A percentile compares a stretch with the other conserved stretches of the same genome.
phyloP scores from a whole-genome alignment of 345 rosid species.

The Conringia planisiliqua region DNA sequence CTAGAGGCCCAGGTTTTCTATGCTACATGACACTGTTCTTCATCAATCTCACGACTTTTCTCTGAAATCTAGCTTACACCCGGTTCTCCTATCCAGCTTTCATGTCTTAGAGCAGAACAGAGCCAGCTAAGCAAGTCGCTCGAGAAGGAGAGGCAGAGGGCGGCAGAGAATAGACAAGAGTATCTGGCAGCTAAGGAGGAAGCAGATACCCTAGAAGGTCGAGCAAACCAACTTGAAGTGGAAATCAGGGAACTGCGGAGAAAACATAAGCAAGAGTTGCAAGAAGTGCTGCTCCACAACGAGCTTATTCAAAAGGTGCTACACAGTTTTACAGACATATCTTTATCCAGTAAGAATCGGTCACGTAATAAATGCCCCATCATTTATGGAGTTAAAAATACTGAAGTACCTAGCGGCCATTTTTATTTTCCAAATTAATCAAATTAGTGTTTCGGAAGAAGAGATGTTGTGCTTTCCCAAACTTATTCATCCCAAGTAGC shows the following conservation, averaged over 20 bases:
- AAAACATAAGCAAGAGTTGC: conserved; percentile 89
- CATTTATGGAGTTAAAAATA: not conserved
- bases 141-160: conserved; percentile 98
- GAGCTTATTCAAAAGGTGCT: conserved; percentile 86
- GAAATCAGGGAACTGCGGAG: conserved; percentile 75
- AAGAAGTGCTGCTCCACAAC: conserved; percentile 66
- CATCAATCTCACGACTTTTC: conserved; percentile 7
- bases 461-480: conserved; percentile 2
- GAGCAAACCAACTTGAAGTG: conserved; percentile 82
- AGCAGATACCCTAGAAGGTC: conserved; percentile 93
- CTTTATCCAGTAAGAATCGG: not conserved
- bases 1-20: conserved; percentile 90
- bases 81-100: conserved; percentile 53
- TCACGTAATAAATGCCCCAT: not conserved
- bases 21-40: conserved; percentile 15
- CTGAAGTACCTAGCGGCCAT: not conserved
- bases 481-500: conserved; percentile 9
- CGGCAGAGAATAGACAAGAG: conserved; percentile 95
- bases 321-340: not conserved
- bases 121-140: conserved; percentile 88
- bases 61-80: conserved; percentile 32
- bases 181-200: conserved; percentile 96
- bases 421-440: not conserved
- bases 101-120: conserved; percentile 96
- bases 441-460: not conserved